Base-by-base conservation (phyloP, 306 rosid genomes). In the Datisca glomerata region DNA sequence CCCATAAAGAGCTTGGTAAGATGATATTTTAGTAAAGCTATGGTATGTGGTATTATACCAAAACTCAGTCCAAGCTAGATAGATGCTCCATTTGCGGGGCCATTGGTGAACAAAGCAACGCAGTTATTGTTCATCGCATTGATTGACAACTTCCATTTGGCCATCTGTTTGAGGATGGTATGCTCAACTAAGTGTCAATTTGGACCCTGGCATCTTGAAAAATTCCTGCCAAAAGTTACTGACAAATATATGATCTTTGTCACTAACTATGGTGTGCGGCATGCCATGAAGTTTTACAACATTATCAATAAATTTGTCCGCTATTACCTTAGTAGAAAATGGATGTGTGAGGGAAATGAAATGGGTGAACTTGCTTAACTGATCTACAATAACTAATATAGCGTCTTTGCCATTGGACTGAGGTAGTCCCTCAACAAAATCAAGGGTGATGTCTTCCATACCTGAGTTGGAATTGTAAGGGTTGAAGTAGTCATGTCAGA, bases 151-250 rank as follows among this genome's bases (percentile, higher is more conserved):
- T 40, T 16, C 22, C 9, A 9, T 40, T n/a, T n/a, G n/a, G n/a
- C n/a, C n/a, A n/a, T n/a, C n/a, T n/a, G n/a, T n/a, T 2, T 40
- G 45, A 4, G 22, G 45, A 40, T 40, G 45, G 45, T 40, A 40
- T 5, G n/a, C 22, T 40, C 4, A 16, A 18, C 45, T 40, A 4
- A 16, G 21, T 7, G 1, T 40, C 21, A 2, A 14, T 34, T 9
- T 34, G 15, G 40, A 8, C 13, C 15, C 15, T 4, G n/a, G 12
- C 10, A 5, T 2, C 8, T 18, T 40, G 22, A 40, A 40, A 8
- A 40, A 3, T 2, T 40, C 21, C 22, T 40, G 22, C 24, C 45
- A 40, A 18, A 40, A 40, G 8, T 40, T 36, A 12, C 16, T 9
- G 3, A 15, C 5, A 15, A 40, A 40, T 10, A 40, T 7, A 8